A percentile compares a stretch with the other conserved stretches of the same genome.
Evolutionary conservation across 2,329 filamentous ascomycete genomes (phyloP).

Genomic region (Nigrospora osmanthi): DNA sequence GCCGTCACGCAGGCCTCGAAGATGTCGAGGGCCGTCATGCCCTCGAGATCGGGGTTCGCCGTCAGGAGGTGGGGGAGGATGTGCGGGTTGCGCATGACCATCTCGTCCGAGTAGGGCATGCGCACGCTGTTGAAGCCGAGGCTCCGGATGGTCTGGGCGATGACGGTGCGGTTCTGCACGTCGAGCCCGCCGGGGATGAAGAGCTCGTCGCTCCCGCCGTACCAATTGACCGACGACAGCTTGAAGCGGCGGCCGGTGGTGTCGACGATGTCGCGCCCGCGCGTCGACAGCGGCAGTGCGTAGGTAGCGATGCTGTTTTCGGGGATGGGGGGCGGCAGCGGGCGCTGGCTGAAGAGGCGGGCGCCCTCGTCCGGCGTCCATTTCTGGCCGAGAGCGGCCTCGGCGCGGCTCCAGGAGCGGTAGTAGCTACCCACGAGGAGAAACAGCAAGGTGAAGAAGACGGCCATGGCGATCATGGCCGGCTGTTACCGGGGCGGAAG

Average conservation of each 20-base stretch:
- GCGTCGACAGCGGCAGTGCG: slow-evolving; percentile 49
- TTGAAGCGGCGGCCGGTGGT: slow-evolving; percentile 48
- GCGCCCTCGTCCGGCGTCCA: slow-evolving; percentile 43
- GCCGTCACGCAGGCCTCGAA: slow-evolving; percentile 50
- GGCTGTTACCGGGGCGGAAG: neutral
- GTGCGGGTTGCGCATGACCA: slow-evolving; percentile 52
- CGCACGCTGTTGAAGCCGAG: slow-evolving; percentile 66
- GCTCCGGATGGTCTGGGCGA: slow-evolving; percentile 49
- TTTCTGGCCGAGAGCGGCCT: slow-evolving; percentile 32
- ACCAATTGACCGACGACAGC: slow-evolving; percentile 62
- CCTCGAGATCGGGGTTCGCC: slow-evolving; percentile 53
- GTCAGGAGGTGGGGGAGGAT: slow-evolving; percentile 41
- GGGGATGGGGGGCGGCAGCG: slow-evolving; percentile 35
- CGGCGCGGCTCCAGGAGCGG: slow-evolving; percentile 34
- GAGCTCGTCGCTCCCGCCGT: slow-evolving; percentile 59
- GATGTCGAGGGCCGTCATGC: slow-evolving; percentile 50
- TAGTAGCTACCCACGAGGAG: slow-evolving; percentile 29
- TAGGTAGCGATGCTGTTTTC: slow-evolving; percentile 37
- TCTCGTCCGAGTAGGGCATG: slow-evolving; percentile 61
- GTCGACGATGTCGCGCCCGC: slow-evolving; percentile 55
- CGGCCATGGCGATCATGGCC: slow-evolving; percentile 14
- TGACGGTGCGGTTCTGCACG: slow-evolving; percentile 50
- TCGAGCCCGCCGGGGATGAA: slow-evolving; percentile 59
- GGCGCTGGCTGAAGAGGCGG: slow-evolving; percentile 37
- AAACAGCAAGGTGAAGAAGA: slow-evolving; percentile 26